Conservation (phyloP, 164 flowering plant genomes). For the grape (Vitis vinifera) region DNA sequence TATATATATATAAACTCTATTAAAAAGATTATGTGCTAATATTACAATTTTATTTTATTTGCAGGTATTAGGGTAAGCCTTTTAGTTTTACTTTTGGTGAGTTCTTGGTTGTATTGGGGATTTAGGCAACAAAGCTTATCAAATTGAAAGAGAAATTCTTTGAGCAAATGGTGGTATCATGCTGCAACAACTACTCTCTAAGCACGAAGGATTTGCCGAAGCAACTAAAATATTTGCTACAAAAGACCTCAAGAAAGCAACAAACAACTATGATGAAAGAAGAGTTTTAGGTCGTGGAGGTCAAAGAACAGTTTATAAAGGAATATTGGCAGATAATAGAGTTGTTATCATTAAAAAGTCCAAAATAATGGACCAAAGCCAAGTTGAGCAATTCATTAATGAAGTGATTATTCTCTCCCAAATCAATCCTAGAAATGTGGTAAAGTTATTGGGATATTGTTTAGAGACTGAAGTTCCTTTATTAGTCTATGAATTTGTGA, state of each 20-base stretch:
- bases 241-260: slow-evolving; percentile 43
- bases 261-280: slow-evolving; percentile 31
- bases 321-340: slow-evolving; percentile 28
- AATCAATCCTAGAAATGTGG: slow-evolving; percentile 49
- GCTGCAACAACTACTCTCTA: slow-evolving; percentile 32
- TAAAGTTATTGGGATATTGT: slow-evolving; percentile 44
- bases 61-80: slow-evolving; percentile 14
- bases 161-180: slow-evolving; percentile 42
- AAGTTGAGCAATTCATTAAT: slow-evolving; percentile 48
- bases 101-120: slow-evolving; percentile 21
- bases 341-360: slow-evolving; percentile 50
- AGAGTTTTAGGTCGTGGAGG: slow-evolving; percentile 50
- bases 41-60: neutral
- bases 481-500: slow-evolving; percentile 49
- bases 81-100: neutral
- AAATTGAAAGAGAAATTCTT: slow-evolving; percentile 41
- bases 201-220: slow-evolving; percentile 13
- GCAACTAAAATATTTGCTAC: slow-evolving; percentile 35
- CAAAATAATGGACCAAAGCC: slow-evolving; percentile 33
- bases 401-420: slow-evolving; percentile 47
- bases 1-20: too few relatives aligned
- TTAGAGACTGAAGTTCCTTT: slow-evolving; percentile 46
- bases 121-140: slow-evolving; percentile 26
- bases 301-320: slow-evolving; percentile 42
- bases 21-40: too few relatives aligned